Evolutionary conservation across 129 eudicot genomes (phyloP).

Genomic region (Pulicaria dysenterica): DNA sequence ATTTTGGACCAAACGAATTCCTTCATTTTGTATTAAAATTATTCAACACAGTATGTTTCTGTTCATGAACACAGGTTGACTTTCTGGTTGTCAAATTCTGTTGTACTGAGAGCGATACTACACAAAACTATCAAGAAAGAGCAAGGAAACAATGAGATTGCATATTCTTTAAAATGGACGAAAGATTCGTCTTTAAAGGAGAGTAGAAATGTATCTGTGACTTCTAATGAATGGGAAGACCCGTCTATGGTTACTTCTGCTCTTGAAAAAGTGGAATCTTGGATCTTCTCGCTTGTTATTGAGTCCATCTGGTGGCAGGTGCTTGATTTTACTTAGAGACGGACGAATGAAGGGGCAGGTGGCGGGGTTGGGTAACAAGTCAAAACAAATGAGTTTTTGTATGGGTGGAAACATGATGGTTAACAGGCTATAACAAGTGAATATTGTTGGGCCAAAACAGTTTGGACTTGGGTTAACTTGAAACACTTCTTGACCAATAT

Average conservation of each 20-base stretch:
- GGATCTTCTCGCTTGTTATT: slow-evolving; percentile 82
- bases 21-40: slow-evolving; percentile 5
- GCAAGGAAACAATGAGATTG: slow-evolving; percentile 29
- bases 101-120: slow-evolving; percentile 70
- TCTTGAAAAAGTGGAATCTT: slow-evolving; percentile 74
- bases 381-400: not conserved
- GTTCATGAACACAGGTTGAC: slow-evolving; percentile 60
- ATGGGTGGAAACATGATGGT: not conserved
- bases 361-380: not conserved
- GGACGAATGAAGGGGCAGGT: not conserved
- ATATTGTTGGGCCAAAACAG: not conserved
- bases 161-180: not conserved
- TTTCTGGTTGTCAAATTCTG: slow-evolving; percentile 86
- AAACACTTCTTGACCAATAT: not conserved
- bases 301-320: slow-evolving; percentile 99
- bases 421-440: not conserved
- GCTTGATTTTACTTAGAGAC: slow-evolving; percentile 8
- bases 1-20: slow-evolving; percentile 17
- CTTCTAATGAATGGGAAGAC: slow-evolving; percentile 52
- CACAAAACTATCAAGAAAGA: slow-evolving; percentile 38
- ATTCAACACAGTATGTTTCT: slow-evolving; percentile 14
- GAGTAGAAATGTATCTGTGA: slow-evolving; percentile 24
- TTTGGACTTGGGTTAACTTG: not conserved
- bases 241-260: slow-evolving; percentile 49
- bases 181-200: slow-evolving; percentile 34